phyloP scores from a whole-genome alignment of 805 yeast species.

The Pichia rugopelliculosa region DNA sequence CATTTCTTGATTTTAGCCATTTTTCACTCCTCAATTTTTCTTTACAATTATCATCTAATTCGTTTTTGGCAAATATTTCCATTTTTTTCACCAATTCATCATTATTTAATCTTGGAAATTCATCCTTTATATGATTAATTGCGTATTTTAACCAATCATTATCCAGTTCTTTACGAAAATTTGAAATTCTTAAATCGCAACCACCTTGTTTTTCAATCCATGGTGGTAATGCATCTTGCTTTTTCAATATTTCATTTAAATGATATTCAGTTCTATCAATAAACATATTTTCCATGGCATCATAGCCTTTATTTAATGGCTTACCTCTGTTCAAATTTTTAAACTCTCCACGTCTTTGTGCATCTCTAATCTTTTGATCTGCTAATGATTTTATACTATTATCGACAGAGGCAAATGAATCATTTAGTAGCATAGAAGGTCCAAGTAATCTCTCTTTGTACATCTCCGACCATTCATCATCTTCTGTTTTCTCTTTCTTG shows the following conservation, averaged over 20 bases:
- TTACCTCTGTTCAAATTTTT: slow-evolving; percentile 56
- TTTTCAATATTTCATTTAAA: slow-evolving; percentile 64
- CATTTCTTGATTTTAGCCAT: slow-evolving; percentile 33
- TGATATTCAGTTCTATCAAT: slow-evolving; percentile 68
- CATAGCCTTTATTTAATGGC: slow-evolving; percentile 36
- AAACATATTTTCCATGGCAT: slow-evolving; percentile 41
- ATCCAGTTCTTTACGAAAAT: slow-evolving; percentile 40
- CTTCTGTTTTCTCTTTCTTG: slow-evolving; percentile 22
- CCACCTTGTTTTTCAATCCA: slow-evolving; percentile 79
- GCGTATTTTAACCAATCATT: slow-evolving; percentile 32
- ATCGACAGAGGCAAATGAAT: slow-evolving; percentile 36
- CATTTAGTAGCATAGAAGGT: slow-evolving; percentile 40
- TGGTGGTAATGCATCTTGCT: slow-evolving; percentile 78
- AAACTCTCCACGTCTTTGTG: slow-evolving; percentile 65
- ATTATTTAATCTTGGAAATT: slow-evolving; percentile 15
- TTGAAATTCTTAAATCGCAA: slow-evolving; percentile 39
- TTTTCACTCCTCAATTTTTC: slow-evolving; percentile 15
- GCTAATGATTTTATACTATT: slow-evolving; percentile 62
- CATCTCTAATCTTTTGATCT: slow-evolving; percentile 67
- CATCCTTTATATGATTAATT: slow-evolving; percentile 24
- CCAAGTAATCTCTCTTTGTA: slow-evolving; percentile 60
- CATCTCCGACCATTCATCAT: slow-evolving; percentile 47
- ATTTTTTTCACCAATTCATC: slow-evolving; percentile 16
- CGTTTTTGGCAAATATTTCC: slow-evolving; percentile 17
- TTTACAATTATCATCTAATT: slow-evolving; percentile 7